Evolutionary conservation across 352 stramenopile species (phyloP).

Genomic region (Pythium utonaiense): DNA sequence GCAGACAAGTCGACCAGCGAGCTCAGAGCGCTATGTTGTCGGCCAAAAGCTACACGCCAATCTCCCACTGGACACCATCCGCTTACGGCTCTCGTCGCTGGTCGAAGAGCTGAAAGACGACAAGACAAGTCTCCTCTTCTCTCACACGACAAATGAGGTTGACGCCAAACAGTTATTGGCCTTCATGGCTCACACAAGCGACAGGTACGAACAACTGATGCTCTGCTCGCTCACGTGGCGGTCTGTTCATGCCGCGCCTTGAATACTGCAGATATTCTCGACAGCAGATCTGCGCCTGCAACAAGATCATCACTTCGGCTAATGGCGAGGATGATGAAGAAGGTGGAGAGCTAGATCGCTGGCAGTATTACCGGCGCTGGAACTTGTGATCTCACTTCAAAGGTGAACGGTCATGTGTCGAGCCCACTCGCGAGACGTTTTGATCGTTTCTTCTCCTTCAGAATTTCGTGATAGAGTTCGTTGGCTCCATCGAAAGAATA

Average conservation of each 20-base stretch:
- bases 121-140: background rate
- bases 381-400: background rate
- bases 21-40: conserved; percentile 75
- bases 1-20: conserved; percentile 75
- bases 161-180: conserved; percentile 8
- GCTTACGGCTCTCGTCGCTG: background rate
- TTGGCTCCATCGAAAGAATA: conserved; percentile 95
- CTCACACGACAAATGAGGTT: background rate
- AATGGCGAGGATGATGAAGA: conserved; percentile 7
- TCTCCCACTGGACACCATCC: background rate
- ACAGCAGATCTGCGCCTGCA: conserved; percentile 12
- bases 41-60: conserved; percentile 25
- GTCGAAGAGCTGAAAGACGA: background rate
- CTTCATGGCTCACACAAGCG: conserved; percentile 38
- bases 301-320: conserved; percentile 5
- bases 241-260: too few species aligned
- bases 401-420: too few species aligned
- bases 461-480: conserved; percentile 67
- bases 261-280: background rate
- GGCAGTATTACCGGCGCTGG: conserved; percentile 45
- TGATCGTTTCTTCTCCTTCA: conserved; percentile 10
- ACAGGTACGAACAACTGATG: conserved; percentile 21
- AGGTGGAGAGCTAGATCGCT: conserved; percentile 5
- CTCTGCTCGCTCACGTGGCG: too few species aligned
- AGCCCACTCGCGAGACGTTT: background rate